Evolutionary conservation across 1,284 basidiomycete species (phyloP).

Genomic region (Afroboletus lepidellus): DNA sequence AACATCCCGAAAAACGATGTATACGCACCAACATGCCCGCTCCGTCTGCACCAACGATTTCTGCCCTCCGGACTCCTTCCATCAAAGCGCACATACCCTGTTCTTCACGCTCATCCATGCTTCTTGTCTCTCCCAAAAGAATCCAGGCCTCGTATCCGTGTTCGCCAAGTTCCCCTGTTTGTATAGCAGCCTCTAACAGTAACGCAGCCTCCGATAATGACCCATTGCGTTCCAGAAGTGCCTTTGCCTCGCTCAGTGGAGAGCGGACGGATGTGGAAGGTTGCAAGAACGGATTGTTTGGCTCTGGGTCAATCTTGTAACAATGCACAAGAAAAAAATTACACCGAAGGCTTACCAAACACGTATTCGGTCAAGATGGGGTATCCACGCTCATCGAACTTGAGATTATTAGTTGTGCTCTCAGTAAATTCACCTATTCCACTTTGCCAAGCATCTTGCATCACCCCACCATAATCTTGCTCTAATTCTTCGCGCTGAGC

Average conservation of each 20-base stretch:
- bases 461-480: conserved; percentile 54
- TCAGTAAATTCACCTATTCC: conserved; percentile 46
- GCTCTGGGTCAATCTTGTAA: conserved; percentile 39
- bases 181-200: conserved; percentile 86
- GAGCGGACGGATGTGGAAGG: conserved; percentile 51
- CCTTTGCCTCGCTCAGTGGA: conserved; percentile 67
- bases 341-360: conserved; percentile 59
- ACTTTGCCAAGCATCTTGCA: conserved; percentile 63
- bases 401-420: conserved; percentile 38
- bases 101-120: conserved; percentile 94
- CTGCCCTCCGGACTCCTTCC: conserved; percentile 65
- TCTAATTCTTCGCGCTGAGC: conserved; percentile 63
- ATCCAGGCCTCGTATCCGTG: conserved; percentile 92
- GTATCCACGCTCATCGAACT: conserved; percentile 71
- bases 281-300: conserved; percentile 70
- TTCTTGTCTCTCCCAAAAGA: conserved; percentile 88
- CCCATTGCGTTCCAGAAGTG: conserved; percentile 74
- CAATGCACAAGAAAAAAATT: conserved; percentile 1
- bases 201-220: conserved; percentile 84
- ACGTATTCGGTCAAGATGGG: conserved; percentile 68
- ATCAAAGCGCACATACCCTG: conserved; percentile 73
- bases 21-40: conserved; percentile 78
- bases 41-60: conserved; percentile 62
- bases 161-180: conserved; percentile 72
- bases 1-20: neutral